Evolutionary conservation across 2,329 filamentous ascomycete species (phyloP).

Genomic region (Didymella arachidicola): DNA sequence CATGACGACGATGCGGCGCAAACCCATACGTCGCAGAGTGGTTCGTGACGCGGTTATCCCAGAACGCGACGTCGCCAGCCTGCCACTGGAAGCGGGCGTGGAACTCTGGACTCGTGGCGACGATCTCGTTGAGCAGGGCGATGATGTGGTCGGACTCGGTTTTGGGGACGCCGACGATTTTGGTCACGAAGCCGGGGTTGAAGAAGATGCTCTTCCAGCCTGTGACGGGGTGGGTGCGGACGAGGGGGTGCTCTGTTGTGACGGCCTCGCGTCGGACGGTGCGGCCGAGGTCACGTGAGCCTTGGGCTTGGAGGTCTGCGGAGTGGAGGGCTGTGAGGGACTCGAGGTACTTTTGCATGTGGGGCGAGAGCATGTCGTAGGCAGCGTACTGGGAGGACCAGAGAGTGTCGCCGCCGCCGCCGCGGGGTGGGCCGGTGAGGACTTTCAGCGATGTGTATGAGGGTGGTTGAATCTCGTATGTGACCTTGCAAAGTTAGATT

Average conservation of each 20-base stretch:
- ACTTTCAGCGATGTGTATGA: conserved; percentile 66
- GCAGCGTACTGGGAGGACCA: conserved; percentile 67
- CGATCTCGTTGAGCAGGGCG: conserved; percentile 61
- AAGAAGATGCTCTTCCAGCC: conserved; percentile 69
- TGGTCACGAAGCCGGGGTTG: conserved; percentile 65
- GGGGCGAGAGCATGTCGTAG: conserved; percentile 63
- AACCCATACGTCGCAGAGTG: conserved; percentile 66
- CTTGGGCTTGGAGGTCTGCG: conserved; percentile 62
- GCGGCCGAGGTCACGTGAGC: conserved; percentile 59
- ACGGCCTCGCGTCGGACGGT: conserved; percentile 62
- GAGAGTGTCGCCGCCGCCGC: conserved; percentile 65
- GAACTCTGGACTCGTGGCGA: conserved; percentile 69
- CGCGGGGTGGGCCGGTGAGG: conserved; percentile 61
- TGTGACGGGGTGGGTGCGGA: conserved; percentile 68
- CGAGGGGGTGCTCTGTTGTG: conserved; percentile 63
- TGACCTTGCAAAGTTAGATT: conserved; percentile 52
- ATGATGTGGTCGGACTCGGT: conserved; percentile 63
- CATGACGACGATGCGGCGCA: conserved; percentile 64
- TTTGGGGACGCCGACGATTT: conserved; percentile 66
- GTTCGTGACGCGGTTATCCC: conserved; percentile 70
- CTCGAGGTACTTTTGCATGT: conserved; percentile 67
- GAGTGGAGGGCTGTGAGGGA: conserved; percentile 64
- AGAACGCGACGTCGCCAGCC: conserved; percentile 70
- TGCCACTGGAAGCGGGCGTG: conserved; percentile 73
- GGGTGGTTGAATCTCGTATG: conserved; percentile 65